Percentiles rank a stretch among this genome's conserved stretches.
These are phyloP conservation scores for Yamadazyma kitorensis DNA, from an alignment of 805 yeast species.

Conservation along the genomic window DNA sequence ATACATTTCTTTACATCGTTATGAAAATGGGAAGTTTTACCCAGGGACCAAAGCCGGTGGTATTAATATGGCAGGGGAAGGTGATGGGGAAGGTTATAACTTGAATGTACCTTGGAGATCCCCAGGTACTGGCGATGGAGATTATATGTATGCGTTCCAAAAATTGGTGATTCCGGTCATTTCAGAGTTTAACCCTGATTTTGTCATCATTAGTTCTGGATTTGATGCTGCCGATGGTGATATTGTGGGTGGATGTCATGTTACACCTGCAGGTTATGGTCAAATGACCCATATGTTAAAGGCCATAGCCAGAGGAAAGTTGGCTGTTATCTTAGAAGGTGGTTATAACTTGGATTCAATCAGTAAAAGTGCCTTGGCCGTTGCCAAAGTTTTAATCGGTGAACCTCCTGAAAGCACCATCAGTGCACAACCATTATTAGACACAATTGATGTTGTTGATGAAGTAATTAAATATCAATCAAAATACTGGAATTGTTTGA, in stretches of 20 bases:
- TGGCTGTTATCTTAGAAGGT: constrained; percentile 91
- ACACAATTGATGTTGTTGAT: constrained; percentile 76
- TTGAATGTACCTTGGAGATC: constrained; percentile 93
- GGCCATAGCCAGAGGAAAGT: constrained; percentile 80
- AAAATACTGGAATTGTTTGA: constrained; percentile 81
- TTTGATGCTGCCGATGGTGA: constrained; percentile 99
- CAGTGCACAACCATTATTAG: constrained; percentile 63
- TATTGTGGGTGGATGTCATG: constrained; percentile 93
- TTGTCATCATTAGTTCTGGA: constrained; percentile 90
- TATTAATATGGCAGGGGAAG: constrained; percentile 78
- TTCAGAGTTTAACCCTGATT: constrained; percentile 86
- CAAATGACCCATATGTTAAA: constrained; percentile 93
- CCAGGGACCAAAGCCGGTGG: constrained; percentile 92
- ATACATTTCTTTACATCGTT: constrained; percentile 88
- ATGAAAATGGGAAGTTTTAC: constrained; percentile 86
- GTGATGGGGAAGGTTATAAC: constrained; percentile 80
- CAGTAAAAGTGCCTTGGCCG: constrained; percentile 86
- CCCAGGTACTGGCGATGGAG: constrained; percentile 93
- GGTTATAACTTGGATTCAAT: constrained; percentile 94
- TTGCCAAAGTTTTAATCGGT: constrained; percentile 86
- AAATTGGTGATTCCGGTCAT: constrained; percentile 85
- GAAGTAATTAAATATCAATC: constrained; percentile 80
- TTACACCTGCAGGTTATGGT: constrained; percentile 93
- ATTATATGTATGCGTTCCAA: constrained; percentile 87
- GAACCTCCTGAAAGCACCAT: constrained; percentile 88